Conservation (phyloP, 768 basidiomycete species). For the Leucosporidium scottii region DNA sequence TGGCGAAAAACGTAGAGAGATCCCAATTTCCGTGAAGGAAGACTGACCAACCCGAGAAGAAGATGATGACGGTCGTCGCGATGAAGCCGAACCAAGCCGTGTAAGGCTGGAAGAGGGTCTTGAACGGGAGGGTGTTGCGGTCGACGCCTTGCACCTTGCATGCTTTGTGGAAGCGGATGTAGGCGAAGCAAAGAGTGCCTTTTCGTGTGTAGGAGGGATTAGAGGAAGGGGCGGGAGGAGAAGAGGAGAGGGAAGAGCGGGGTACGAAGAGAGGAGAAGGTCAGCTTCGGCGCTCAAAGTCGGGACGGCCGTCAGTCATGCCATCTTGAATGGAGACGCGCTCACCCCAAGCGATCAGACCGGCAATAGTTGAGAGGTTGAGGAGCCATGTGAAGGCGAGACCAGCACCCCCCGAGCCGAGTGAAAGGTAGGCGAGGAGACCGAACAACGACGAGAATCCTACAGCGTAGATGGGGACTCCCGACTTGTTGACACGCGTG, state of each 20-base stretch:
- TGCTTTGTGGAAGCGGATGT: slow-evolving; percentile 37
- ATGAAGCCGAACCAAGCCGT: slow-evolving; percentile 41
- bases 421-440: slow-evolving; percentile 35
- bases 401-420: slow-evolving; percentile 48
- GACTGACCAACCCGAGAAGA: slow-evolving; percentile 41
- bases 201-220: too few relatives aligned
- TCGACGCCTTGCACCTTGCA: slow-evolving; percentile 41
- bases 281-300: too few relatives aligned
- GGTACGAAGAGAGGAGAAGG: too few relatives aligned
- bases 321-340: too few relatives aligned
- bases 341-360: slow-evolving; percentile 21
- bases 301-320: too few relatives aligned
- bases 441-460: slow-evolving; percentile 38
- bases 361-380: slow-evolving; percentile 23
- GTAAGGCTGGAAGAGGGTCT: slow-evolving; percentile 42
- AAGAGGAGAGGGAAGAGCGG: not conserved
- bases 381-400: slow-evolving; percentile 50
- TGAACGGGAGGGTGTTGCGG: slow-evolving; percentile 41
- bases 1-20: slow-evolving; percentile 40
- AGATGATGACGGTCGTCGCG: slow-evolving; percentile 36
- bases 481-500: slow-evolving; percentile 48
- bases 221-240: not conserved
- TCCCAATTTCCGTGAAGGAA: slow-evolving; percentile 44
- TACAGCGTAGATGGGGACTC: slow-evolving; percentile 50
- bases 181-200: slow-evolving; percentile 18